Conservation (phyloP, 73 alveolate genomes). For the Durusdinium trenchii region DNA sequence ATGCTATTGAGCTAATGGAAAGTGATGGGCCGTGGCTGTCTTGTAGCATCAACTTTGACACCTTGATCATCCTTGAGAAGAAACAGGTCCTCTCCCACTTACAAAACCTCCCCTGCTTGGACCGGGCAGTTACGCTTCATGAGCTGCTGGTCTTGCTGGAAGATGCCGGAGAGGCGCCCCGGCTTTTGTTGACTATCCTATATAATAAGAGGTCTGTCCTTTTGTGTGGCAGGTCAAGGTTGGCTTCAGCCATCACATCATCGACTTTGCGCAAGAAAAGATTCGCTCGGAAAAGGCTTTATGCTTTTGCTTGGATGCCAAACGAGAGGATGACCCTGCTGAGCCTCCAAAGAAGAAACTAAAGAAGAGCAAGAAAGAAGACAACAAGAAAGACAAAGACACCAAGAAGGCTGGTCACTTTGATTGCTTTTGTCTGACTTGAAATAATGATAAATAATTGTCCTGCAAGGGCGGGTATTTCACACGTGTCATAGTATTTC, state of each 20-base stretch:
- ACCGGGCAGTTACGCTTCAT: not conserved
- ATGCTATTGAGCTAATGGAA: not conserved
- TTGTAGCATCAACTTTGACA: not conserved
- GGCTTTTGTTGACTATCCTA: no score
- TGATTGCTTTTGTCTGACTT: no score
- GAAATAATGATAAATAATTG: no score
- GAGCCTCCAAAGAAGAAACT: conserved; percentile 16
- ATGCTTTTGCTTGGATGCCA: not conserved
- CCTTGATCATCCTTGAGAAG: not conserved
- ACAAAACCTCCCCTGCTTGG: not conserved
- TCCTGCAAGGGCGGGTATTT: no score
- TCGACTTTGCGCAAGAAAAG: not conserved
- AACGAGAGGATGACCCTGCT: not conserved
- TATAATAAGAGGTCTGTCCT: not conserved
- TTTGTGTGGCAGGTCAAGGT: not conserved
- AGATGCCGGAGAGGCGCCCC: not conserved
- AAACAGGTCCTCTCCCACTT: not conserved
- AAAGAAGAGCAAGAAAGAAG: not conserved
- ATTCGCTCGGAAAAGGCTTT: not conserved
- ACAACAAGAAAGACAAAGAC: no score
- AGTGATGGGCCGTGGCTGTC: not conserved
- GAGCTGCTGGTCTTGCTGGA: not conserved
- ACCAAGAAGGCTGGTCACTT: no score
- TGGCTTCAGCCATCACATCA: not conserved
- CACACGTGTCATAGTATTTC: no score